These are phyloP conservation scores for Saturnispora quitensis DNA, from an alignment of 805 yeast species.

Conservation along the genomic window DNA sequence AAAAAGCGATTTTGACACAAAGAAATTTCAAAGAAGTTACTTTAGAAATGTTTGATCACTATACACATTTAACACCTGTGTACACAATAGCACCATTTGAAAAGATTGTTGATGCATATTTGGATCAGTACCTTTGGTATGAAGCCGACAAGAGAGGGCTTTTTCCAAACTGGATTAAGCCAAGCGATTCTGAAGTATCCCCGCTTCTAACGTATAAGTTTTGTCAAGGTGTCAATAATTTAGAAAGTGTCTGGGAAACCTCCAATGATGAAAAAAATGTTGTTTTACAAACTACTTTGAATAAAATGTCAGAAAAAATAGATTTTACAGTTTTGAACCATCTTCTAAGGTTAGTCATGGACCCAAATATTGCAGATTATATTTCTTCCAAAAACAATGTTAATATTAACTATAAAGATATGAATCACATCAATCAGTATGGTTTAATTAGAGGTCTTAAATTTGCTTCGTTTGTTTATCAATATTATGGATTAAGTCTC, in stretches of 20 bases:
- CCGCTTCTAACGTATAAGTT: constrained; percentile 88
- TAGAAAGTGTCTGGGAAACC: constrained; percentile 72
- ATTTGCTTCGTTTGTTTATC: constrained; percentile 82
- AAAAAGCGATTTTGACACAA: constrained; percentile 74
- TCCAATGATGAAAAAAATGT: constrained; percentile 70
- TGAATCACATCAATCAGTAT: constrained; percentile 84
- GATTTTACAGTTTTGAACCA: constrained; percentile 84
- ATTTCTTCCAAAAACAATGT: constrained; percentile 87
- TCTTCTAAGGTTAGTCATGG: constrained; percentile 69
- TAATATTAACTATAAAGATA: constrained; percentile 76
- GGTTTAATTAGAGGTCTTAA: constrained; percentile 87
- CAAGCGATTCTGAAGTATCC: constrained; percentile 88
- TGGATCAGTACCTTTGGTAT: constrained; percentile 94
- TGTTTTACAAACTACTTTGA: constrained; percentile 67
- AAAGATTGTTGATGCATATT: constrained; percentile 90
- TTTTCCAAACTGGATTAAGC: constrained; percentile 95
- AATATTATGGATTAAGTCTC: constrained; percentile 77
- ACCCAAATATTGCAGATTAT: constrained; percentile 89
- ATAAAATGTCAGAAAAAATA: constrained; percentile 70
- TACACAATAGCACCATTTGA: constrained; percentile 86
- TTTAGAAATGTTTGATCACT: constrained; percentile 85
- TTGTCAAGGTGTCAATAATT: constrained; percentile 83
- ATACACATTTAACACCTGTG: constrained; percentile 75
- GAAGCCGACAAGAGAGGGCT: constrained; percentile 81
- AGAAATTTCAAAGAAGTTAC: constrained; percentile 86